Evolutionary conservation across 2,329 filamentous ascomycete genomes (phyloP).

Genomic region (Calonectria leucothoes): DNA sequence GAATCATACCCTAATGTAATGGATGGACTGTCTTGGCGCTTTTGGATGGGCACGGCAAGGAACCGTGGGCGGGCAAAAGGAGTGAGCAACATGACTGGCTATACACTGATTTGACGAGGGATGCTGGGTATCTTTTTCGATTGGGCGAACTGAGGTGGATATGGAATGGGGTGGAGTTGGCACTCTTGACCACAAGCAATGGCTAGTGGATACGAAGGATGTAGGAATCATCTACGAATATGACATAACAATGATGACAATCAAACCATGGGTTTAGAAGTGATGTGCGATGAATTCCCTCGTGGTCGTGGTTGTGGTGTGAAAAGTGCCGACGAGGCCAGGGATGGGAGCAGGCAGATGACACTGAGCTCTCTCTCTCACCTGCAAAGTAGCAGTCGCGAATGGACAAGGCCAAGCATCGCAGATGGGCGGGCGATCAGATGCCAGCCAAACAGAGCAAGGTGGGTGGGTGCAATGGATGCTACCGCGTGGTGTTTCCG

Average conservation of each 20-base stretch:
- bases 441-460: background rate
- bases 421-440: slow-evolving; percentile 8
- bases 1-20: slow-evolving; percentile 46
- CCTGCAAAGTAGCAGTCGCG: background rate
- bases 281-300: background rate
- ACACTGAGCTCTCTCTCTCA: background rate
- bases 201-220: slow-evolving; percentile 2
- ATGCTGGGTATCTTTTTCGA: background rate
- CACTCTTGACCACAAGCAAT: background rate
- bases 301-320: background rate
- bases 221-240: background rate
- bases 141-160: background rate
- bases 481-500: slow-evolving; percentile 15
- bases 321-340: background rate
- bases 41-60: slow-evolving; percentile 27
- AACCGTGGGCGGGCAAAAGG: slow-evolving; percentile 18
- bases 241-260: slow-evolving; percentile 13
- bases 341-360: background rate
- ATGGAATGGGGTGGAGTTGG: background rate
- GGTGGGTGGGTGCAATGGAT: background rate
- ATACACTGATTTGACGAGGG: slow-evolving; percentile 6
- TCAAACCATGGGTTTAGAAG: background rate
- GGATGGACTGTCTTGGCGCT: slow-evolving; percentile 40
- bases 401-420: background rate
- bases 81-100: slow-evolving; percentile 10